Percentiles rank a stretch among this genome's conserved stretches.
These are phyloP conservation scores for Zygotorulaspora sp. DNA, from an alignment of 805 yeast species.

Conservation along the genomic window DNA sequence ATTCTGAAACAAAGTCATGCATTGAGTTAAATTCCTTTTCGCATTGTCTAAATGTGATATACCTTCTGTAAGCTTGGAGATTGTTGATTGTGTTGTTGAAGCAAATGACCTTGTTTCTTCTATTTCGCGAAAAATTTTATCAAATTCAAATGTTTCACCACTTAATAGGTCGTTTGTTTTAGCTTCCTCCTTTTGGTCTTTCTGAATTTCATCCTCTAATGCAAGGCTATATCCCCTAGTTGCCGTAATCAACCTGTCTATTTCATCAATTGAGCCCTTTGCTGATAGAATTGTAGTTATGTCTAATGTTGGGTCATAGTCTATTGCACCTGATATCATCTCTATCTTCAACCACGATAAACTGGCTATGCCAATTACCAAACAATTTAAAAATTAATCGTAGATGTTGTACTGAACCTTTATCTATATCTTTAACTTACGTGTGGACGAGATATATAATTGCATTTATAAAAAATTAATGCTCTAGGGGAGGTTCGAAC, in stretches of 20 bases:
- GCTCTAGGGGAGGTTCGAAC: constrained; percentile 49
- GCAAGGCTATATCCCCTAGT: constrained; percentile 48
- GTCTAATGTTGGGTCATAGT: constrained; percentile 53
- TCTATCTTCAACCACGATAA: too few relatives aligned
- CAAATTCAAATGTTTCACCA: constrained; percentile 25
- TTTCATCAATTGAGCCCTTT: constrained; percentile 46
- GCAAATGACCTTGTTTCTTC: constrained; percentile 79
- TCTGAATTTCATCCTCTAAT: constrained; percentile 43
- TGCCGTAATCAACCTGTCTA: constrained; percentile 48
- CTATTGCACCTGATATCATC: constrained; percentile 33
- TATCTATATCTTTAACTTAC: too few relatives aligned
- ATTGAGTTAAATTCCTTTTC: constrained; percentile 74
- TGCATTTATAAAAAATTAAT: constrained; percentile 27
- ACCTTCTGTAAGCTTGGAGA: constrained; percentile 66
- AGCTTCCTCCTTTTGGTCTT: constrained; percentile 34
- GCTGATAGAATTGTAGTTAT: constrained; percentile 47
- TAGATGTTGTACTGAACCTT: too few relatives aligned
- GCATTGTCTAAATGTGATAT: constrained; percentile 76
- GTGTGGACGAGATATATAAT: too few relatives aligned
- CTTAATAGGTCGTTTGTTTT: constrained; percentile 9
- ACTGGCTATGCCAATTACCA: too few relatives aligned
- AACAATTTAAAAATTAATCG: too few relatives aligned
- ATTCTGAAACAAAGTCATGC: constrained; percentile 83
- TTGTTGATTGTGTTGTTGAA: constrained; percentile 55
- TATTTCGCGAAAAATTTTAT: constrained; percentile 44